Base-by-base conservation (phyloP, 108 stramenopile genomes). In the Cyclotella choctawhatcheeana region DNA sequence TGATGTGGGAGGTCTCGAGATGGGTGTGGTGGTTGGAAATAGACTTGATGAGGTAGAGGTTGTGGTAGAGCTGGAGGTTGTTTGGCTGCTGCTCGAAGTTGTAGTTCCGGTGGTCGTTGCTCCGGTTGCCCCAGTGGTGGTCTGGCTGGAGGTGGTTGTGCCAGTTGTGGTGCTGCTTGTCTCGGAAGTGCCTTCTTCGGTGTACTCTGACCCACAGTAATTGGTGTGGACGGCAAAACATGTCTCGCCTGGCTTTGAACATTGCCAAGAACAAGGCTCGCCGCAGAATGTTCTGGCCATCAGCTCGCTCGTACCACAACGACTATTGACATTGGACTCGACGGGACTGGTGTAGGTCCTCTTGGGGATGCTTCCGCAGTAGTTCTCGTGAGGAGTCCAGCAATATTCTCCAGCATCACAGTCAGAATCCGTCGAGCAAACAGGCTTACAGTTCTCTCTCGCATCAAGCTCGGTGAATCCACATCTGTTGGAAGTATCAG, bases 381-480 rank as follows among this genome's bases (percentile, higher is more conserved):
- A 71, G 26, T 71, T 77, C 3, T 48, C 45, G 34, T 77, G 76
- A 0, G 59, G 50, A 8, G 12, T 12, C 44, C 44, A 71, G 40
- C 76, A 77, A 1, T 7, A 44, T 30, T 71, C 63, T 16, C 62
- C 63, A 0, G 17, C 31, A 24, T 18, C 53, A 45, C 76, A 71
- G 43, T 77, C 76, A 26, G 52, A 34, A 47, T 62, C 52, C 3
- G 31, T 64, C 12, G 53, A 58, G 22, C 69, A 77, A 17, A 44
- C 24, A 30, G 62, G 27, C 25, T 58, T 63, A 44, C 76, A 77
- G 52, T 61, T 50, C 26, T 68, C 67, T 18, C 76, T 40, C 3
- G 76, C 76, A 21, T 77, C 76, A 5, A 77, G 32, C 51, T 77
- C 70, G 20, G 70, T 69, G 18, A 34, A 52, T 10, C 76, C 76